Evolutionary conservation across 2,329 filamentous ascomycete genomes (phyloP), one percentile per base, ranked within the genome.

Genomic region (Exophiala alcalophila): DNA sequence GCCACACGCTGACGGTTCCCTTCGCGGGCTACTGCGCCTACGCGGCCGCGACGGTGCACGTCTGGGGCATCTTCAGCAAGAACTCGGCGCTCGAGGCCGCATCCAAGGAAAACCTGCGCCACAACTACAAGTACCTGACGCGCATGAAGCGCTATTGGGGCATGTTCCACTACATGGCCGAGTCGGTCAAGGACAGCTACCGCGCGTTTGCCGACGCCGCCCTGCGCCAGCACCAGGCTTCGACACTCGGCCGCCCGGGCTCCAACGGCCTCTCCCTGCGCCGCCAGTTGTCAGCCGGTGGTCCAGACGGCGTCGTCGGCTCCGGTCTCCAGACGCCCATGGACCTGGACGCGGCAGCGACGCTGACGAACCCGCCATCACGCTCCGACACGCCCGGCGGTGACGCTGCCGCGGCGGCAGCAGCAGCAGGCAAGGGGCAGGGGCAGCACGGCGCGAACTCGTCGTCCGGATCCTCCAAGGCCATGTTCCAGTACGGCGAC

Each of bases 61-160:
- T 97, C 15, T 84, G 89, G 56, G 88, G 88, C 4, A 88, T 94
- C 3, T 94, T 95, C 61, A 92, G 88, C 3, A 86, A 87, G 50
- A 90, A 94, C 53, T 70, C 81, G 10, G 70, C 78, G 8, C 75
- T 94, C 35, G 86, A 94, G 61, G 76, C 78, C 9, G 77, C 79
- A 6, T 88, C 87, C 6, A 95, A 94, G 66, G 80, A 82, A 52
- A 90, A 95, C 58, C 71, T 96, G 11, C 81, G 85, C 1, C 86
- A 83, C 52, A 97, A 95, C 53, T 84, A 97, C 57, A 86, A 84
- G 59, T 97, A 92, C 57, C 69, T 98, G 30, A 84, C 84, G 40
- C 92, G 87, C 65, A 94, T 97, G 86, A 96, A 95, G 71, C 86
- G 86, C 47, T 90, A 92, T 59, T 98, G 92, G 92, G 92, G 91